A percentile compares a stretch with the other conserved stretches of the same genome.
phyloP scores from a whole-genome alignment of 148 eudicot species.

The Pouteria glomerata region DNA sequence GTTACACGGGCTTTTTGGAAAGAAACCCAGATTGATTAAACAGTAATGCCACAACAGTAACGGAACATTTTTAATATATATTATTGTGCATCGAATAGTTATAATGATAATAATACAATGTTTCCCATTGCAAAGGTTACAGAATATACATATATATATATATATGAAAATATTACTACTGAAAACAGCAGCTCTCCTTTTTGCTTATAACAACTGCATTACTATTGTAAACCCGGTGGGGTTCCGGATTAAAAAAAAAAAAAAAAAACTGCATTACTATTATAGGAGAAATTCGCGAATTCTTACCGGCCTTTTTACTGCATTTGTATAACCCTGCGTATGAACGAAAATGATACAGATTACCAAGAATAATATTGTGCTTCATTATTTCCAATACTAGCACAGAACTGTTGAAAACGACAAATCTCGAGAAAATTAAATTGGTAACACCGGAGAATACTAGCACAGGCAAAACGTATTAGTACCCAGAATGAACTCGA shows the following conservation, averaged over 20 bases:
- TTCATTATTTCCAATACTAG: background rate
- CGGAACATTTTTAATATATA: background rate
- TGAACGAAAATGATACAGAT: background rate
- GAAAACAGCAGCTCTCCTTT: background rate
- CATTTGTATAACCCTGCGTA: constrained; percentile 93
- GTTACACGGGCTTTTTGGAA: background rate
- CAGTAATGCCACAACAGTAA: background rate
- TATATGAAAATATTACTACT: background rate
- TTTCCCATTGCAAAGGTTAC: background rate
- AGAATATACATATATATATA: background rate
- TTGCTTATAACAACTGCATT: background rate
- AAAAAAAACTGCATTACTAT: background rate
- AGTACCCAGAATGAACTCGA: background rate
- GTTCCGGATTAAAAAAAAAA: too few species aligned
- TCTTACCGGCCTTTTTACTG: constrained; percentile 90
- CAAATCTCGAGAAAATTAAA: background rate
- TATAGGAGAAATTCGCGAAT: constrained; percentile 60
- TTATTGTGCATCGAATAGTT: background rate
- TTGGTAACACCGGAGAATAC: background rate
- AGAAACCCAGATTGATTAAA: background rate
- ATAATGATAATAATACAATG: constrained; percentile 3
- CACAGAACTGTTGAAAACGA: background rate
- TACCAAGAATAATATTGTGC: background rate
- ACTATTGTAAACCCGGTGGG: too few species aligned
- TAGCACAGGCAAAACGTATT: background rate